A percentile compares a stretch with the other conserved stretches of the same genome.
These are phyloP conservation scores for Sporisorium iseilematis-ciliati DNA, from an alignment of 1,284 basidiomycete genomes.

Conservation along the genomic window DNA sequence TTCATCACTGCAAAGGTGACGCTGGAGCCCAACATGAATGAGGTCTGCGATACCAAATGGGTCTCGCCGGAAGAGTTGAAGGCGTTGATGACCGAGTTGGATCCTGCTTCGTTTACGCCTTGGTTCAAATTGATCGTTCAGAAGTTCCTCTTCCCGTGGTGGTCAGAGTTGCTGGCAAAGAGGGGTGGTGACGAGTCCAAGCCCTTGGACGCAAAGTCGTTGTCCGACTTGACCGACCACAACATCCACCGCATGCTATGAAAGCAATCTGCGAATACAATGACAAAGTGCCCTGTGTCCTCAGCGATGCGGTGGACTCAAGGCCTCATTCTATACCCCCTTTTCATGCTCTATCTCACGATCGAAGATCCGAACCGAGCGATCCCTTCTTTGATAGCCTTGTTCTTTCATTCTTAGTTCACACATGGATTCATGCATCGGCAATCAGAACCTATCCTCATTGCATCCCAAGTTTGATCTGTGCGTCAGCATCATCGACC, in stretches of 20 bases:
- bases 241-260: conserved; percentile 67
- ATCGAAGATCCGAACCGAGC: background rate
- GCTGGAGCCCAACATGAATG: conserved; percentile 87
- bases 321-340: conserved; percentile 25
- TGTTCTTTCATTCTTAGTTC: background rate
- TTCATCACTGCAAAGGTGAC: conserved; percentile 91
- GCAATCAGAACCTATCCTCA: background rate
- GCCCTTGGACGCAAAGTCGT: conserved; percentile 57
- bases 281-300: background rate
- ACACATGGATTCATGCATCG: background rate
- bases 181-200: conserved; percentile 29
- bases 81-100: conserved; percentile 85
- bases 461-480: too few relatives aligned
- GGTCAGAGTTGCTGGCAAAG: conserved; percentile 85
- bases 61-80: conserved; percentile 90
- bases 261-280: background rate
- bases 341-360: background rate
- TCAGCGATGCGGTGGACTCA: background rate
- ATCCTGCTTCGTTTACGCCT: conserved; percentile 86
- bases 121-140: conserved; percentile 99
- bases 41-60: conserved; percentile 91
- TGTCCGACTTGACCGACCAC: conserved; percentile 59
- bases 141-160: conserved; percentile 98
- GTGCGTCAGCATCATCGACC: too few relatives aligned
- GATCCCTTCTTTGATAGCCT: background rate